Evolutionary conservation across 2,329 filamentous ascomycete genomes (phyloP).

Genomic region (Colletotrichum orchidophilum): DNA sequence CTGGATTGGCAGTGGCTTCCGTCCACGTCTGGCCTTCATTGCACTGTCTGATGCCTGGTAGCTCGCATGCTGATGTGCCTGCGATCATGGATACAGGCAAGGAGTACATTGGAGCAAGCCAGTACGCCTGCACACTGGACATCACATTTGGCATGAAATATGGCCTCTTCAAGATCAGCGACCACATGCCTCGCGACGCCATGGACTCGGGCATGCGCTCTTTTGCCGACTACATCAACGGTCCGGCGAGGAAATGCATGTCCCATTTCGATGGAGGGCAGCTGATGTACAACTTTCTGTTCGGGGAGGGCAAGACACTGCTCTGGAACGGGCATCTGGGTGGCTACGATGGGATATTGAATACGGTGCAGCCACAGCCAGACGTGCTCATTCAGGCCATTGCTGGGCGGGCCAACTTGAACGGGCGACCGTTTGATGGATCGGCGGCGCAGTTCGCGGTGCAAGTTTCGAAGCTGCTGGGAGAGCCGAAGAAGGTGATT

Average conservation of each 20-base stretch:
- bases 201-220: slow-evolving; percentile 19
- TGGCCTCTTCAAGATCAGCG: slow-evolving; percentile 32
- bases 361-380: slow-evolving; percentile 36
- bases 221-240: slow-evolving; percentile 30
- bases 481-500: slow-evolving; percentile 7
- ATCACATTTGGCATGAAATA: slow-evolving; percentile 36
- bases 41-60: slow-evolving; percentile 38
- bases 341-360: slow-evolving; percentile 35
- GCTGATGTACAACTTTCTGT: slow-evolving; percentile 38
- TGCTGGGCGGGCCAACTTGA: slow-evolving; percentile 37
- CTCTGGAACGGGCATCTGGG: slow-evolving; percentile 38
- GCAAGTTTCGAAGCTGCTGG: not conserved
- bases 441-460: slow-evolving; percentile 16
- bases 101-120: slow-evolving; percentile 1
- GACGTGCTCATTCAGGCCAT: slow-evolving; percentile 37
- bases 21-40: slow-evolving; percentile 38
- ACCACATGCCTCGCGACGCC: slow-evolving; percentile 8
- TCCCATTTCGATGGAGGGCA: slow-evolving; percentile 39
- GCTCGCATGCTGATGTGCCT: slow-evolving; percentile 5
- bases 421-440: slow-evolving; percentile 16
- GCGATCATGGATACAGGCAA: slow-evolving; percentile 10
- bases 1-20: slow-evolving; percentile 26
- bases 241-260: slow-evolving; percentile 23
- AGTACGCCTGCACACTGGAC: slow-evolving; percentile 35
- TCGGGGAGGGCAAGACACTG: slow-evolving; percentile 35